Conservation (phyloP, 1,284 basidiomycete genomes). For the Athelia sp. region DNA sequence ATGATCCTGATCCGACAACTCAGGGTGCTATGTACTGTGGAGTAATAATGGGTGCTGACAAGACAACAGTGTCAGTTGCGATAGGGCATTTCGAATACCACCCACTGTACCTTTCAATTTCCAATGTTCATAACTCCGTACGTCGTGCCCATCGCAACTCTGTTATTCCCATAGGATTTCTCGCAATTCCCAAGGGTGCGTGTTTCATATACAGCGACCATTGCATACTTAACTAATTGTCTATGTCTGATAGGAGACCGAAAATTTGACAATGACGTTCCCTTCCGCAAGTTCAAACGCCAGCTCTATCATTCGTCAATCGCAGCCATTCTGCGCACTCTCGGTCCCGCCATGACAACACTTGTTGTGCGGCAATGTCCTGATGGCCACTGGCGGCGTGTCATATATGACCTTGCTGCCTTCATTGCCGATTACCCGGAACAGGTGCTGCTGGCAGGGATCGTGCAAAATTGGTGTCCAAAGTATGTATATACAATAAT, state of each 20-base stretch:
- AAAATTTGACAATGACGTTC: not conserved
- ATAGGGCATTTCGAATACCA: conserved; percentile 9
- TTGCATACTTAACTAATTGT: no score
- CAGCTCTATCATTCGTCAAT: not conserved
- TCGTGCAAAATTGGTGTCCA: no score
- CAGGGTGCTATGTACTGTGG: conserved; percentile 12
- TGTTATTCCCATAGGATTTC: conserved; percentile 10
- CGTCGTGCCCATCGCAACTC: conserved; percentile 12
- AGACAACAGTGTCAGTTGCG: conserved; percentile 11
- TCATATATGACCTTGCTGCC: no score
- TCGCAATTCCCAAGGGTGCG: conserved; percentile 15
- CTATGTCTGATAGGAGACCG: not conserved
- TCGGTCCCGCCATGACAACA: not conserved
- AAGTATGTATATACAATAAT: no score
- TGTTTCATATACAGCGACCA: not conserved
- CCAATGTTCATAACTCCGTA: conserved; percentile 10
- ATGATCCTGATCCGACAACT: conserved; percentile 6
- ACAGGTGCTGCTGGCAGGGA: no score
- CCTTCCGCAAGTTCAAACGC: conserved; percentile 1
- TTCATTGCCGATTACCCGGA: no score
- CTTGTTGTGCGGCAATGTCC: not conserved
- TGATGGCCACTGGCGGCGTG: not conserved
- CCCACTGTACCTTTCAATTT: conserved; percentile 10
- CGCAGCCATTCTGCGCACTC: not conserved
- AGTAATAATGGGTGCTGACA: conserved; percentile 10